These are phyloP conservation scores for Cyclotella choctawhatcheeana DNA, from an alignment of 108 stramenopile species.

Conservation along the genomic window DNA sequence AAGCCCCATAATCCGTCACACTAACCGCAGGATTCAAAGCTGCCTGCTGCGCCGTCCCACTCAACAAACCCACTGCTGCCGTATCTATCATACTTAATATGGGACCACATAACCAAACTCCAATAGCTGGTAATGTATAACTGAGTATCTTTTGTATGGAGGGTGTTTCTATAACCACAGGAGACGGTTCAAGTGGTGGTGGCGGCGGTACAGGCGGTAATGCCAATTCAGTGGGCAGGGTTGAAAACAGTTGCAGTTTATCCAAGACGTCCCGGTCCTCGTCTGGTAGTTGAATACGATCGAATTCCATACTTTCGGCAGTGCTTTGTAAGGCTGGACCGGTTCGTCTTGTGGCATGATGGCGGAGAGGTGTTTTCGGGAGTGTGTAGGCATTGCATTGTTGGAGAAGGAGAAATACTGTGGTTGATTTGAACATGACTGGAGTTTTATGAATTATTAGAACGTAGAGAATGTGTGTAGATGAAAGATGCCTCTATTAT, in stretches of 20 bases:
- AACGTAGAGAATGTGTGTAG: neutral
- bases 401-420: slow-evolving; percentile 1
- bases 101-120: slow-evolving; percentile 84
- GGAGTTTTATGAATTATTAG: neutral
- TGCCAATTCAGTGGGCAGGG: neutral
- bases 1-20: slow-evolving; percentile 76
- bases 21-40: slow-evolving; percentile 83
- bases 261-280: neutral
- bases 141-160: slow-evolving; percentile 66
- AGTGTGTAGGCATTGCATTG: neutral
- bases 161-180: slow-evolving; percentile 46
- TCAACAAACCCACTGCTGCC: slow-evolving; percentile 73
- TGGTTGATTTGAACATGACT: neutral
- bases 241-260: neutral
- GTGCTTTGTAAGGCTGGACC: neutral
- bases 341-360: neutral
- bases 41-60: slow-evolving; percentile 85
- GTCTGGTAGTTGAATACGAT: no score
- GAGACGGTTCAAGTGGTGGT: neutral
- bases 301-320: no score
- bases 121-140: slow-evolving; percentile 88
- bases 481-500: neutral
- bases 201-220: neutral
- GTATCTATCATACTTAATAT: slow-evolving; percentile 86
- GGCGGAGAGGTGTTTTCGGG: neutral